A percentile compares a stretch with the other conserved stretches of the same genome.
Evolutionary conservation across 768 basidiomycete species (phyloP).

Genomic region (Lactarius tabidus): DNA sequence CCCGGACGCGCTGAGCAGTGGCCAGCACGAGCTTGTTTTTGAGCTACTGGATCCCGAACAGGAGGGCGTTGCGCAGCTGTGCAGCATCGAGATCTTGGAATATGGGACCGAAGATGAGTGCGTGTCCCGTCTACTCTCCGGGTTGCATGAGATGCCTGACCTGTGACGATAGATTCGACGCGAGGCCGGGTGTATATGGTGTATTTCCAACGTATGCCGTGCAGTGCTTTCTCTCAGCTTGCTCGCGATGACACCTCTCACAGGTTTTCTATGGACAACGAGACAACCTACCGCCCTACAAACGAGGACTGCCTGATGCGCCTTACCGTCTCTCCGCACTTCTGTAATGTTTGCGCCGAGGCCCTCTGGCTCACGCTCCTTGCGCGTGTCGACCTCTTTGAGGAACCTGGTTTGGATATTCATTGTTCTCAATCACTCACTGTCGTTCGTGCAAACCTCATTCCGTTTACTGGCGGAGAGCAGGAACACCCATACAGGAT

Average conservation of each 20-base stretch:
- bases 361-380: constrained; percentile 70
- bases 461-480: neutral
- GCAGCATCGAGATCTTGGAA: constrained; percentile 70
- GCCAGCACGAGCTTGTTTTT: constrained; percentile 59
- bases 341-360: constrained; percentile 72
- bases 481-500: neutral
- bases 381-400: constrained; percentile 56
- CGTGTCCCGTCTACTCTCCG: constrained; percentile 28
- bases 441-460: neutral
- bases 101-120: constrained; percentile 63
- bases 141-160: constrained; percentile 4
- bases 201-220: constrained; percentile 66
- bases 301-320: constrained; percentile 85
- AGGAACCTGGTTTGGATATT: constrained; percentile 31
- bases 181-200: constrained; percentile 54
- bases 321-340: constrained; percentile 59
- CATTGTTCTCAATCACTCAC: neutral
- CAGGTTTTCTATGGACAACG: constrained; percentile 62
- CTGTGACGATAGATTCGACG: constrained; percentile 49
- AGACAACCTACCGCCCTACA: constrained; percentile 73
- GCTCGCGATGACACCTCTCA: neutral
- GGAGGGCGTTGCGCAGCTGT: constrained; percentile 63
- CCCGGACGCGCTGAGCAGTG: constrained; percentile 39
- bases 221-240: neutral
- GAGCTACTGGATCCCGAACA: constrained; percentile 42